phyloP scores from a whole-genome alignment of 2,329 filamentous ascomycete species.

The Fusarium pseudocircinatum region DNA sequence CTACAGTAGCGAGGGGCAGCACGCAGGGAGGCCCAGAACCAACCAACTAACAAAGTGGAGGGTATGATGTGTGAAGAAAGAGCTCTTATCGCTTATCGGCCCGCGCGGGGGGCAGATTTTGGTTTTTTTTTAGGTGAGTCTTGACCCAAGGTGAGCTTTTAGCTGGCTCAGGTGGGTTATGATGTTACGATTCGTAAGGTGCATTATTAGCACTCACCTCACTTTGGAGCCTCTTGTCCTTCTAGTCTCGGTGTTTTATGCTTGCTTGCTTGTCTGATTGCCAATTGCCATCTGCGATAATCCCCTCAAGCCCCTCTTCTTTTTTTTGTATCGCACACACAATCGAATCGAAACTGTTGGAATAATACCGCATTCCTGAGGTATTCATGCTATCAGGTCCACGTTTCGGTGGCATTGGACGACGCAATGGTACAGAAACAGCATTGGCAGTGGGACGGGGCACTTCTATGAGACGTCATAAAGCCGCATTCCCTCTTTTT shows the following conservation, averaged over 20 bases:
- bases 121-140: neutral
- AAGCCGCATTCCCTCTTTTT: slow-evolving; percentile 17
- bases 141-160: slow-evolving; percentile 26
- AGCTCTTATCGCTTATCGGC: slow-evolving; percentile 45
- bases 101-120: slow-evolving; percentile 35
- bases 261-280: slow-evolving; percentile 11
- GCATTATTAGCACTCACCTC: slow-evolving; percentile 35
- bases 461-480: slow-evolving; percentile 29
- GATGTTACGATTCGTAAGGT: slow-evolving; percentile 34
- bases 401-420: slow-evolving; percentile 35
- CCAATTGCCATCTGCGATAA: slow-evolving; percentile 4
- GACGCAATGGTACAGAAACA: slow-evolving; percentile 17
- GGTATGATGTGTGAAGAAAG: slow-evolving; percentile 27
- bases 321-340: slow-evolving; percentile 16
- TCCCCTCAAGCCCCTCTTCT: slow-evolving; percentile 27
- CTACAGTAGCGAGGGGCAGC: slow-evolving; percentile 17
- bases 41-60: slow-evolving; percentile 23
- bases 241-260: slow-evolving; percentile 38
- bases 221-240: slow-evolving; percentile 10
- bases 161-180: slow-evolving; percentile 16
- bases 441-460: slow-evolving; percentile 20
- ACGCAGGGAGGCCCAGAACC: slow-evolving; percentile 19
- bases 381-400: slow-evolving; percentile 16
- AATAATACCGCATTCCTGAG: slow-evolving; percentile 32
- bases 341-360: slow-evolving; percentile 26